Percentiles rank a stretch among this genome's conserved stretches.
Conservation (phyloP, 495 filamentous ascomycete species). For the Aspergillus ellipticus region DNA sequence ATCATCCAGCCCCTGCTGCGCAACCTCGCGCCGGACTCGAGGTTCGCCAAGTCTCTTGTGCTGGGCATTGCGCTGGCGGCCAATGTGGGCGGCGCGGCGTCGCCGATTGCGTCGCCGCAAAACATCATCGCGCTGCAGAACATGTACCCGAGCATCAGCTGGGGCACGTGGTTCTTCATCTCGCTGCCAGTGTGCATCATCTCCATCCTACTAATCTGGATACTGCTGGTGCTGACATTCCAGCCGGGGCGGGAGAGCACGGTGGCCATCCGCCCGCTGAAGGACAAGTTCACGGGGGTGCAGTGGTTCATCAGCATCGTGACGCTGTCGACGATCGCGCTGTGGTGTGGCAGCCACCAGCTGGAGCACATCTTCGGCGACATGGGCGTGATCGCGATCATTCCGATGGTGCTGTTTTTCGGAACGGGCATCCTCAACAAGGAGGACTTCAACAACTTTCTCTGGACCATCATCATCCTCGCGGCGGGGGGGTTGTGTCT, state of each 20-base stretch:
- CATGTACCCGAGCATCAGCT: constrained; percentile 85
- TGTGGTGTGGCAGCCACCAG: constrained; percentile 92
- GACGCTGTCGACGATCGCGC: constrained; percentile 78
- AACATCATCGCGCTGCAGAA: constrained; percentile 95
- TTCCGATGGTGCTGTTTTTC: constrained; percentile 94
- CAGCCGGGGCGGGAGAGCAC: constrained; percentile 76
- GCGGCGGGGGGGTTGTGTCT: constrained; percentile 90
- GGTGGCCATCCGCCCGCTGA: constrained; percentile 87
- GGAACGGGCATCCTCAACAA: constrained; percentile 96
- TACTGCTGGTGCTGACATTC: constrained; percentile 80
- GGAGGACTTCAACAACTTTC: constrained; percentile 99
- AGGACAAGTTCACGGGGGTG: constrained; percentile 79
- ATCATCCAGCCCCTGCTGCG: constrained; percentile 96
- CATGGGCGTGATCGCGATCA: constrained; percentile 97
- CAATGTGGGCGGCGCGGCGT: constrained; percentile 94
- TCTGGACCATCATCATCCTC: constrained; percentile 99
- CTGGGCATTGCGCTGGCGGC: constrained; percentile 93
- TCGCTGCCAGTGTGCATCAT: constrained; percentile 89
- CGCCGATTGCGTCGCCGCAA: constrained; percentile 93
- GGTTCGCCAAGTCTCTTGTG: constrained; percentile 92
- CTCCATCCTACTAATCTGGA: constrained; percentile 85
- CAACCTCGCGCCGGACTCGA: constrained; percentile 82
- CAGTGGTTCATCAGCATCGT: constrained; percentile 90
- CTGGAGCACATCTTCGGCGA: constrained; percentile 86
- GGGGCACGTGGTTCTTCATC: constrained; percentile 97